phyloP scores from a whole-genome alignment of 495 filamentous ascomycete species.

The Penicillium parvum region DNA sequence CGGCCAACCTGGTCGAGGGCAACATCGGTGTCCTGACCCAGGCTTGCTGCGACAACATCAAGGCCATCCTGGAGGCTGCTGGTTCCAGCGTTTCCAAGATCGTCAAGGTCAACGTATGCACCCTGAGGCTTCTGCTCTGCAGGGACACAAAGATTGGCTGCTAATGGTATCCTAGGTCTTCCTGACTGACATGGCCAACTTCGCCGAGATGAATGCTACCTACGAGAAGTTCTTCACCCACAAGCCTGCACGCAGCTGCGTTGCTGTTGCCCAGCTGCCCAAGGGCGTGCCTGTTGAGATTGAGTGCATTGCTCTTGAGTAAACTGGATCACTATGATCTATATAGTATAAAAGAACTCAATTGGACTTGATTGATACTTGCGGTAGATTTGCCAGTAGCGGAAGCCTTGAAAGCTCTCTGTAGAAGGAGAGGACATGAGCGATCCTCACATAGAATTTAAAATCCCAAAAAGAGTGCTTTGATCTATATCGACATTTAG shows the following conservation, averaged over 20 bases:
- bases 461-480: too few relatives aligned
- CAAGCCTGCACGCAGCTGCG: constrained; percentile 90
- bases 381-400: too few relatives aligned
- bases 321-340: too few relatives aligned
- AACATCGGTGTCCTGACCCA: constrained; percentile 73
- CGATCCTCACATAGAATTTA: too few relatives aligned
- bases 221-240: constrained; percentile 84
- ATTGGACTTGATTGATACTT: too few relatives aligned
- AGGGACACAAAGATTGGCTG: too few relatives aligned
- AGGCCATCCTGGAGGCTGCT: constrained; percentile 72
- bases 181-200: constrained; percentile 80
- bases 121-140: constrained; percentile 38
- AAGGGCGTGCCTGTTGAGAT: constrained; percentile 92
- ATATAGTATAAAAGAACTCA: neutral
- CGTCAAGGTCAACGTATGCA: constrained; percentile 63
- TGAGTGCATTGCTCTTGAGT: constrained; percentile 70
- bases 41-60: constrained; percentile 71
- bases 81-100: constrained; percentile 69
- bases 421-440: too few relatives aligned
- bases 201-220: constrained; percentile 80
- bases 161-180: constrained; percentile 52
- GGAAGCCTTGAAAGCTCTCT: too few relatives aligned
- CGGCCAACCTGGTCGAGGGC: constrained; percentile 70
- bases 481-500: too few relatives aligned
- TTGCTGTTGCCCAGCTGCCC: constrained; percentile 84